Percentiles rank a stretch among this genome's conserved stretches.
Conservation (phyloP, 805 yeast genomes). For the Saccharomyces paradoxus region DNA sequence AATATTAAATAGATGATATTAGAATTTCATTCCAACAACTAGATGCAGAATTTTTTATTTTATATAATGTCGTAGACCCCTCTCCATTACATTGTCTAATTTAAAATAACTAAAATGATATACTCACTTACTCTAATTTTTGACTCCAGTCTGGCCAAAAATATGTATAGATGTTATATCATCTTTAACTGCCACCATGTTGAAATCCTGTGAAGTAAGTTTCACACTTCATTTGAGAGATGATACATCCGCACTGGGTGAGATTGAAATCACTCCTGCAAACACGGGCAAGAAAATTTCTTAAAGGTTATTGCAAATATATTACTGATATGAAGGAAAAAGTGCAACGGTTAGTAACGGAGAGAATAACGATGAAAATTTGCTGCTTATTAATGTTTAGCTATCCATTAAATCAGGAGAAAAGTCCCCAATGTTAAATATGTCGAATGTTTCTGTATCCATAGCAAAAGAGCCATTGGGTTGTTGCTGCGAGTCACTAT, state of each 20-base stretch:
- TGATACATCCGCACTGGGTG: too few species aligned
- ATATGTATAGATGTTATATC: too few species aligned
- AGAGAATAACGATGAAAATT: too few species aligned
- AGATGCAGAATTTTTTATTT: too few species aligned
- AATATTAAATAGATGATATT: too few species aligned
- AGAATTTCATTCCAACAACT: too few species aligned
- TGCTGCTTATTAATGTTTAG: background rate
- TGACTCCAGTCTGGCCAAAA: background rate
- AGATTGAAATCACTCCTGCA: background rate
- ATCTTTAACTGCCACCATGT: too few species aligned
- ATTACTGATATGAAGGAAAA: background rate
- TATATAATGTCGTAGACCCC: too few species aligned
- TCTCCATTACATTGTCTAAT: background rate
- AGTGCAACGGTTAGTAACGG: too few species aligned
- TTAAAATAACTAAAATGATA: background rate
- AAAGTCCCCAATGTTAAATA: conserved; percentile 5
- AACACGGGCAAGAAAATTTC: too few species aligned
- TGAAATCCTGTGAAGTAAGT: too few species aligned
- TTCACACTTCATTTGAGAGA: too few species aligned
- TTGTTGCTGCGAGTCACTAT: background rate
- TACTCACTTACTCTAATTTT: background rate
- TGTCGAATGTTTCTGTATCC: background rate
- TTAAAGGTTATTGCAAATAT: background rate
- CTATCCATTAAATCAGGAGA: conserved; percentile 4
- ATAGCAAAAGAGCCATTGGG: background rate